Evolutionary conservation across 345 rosid species (phyloP), one percentile per base, ranked within the genome.

Genomic region (Luvunga scandens): DNA sequence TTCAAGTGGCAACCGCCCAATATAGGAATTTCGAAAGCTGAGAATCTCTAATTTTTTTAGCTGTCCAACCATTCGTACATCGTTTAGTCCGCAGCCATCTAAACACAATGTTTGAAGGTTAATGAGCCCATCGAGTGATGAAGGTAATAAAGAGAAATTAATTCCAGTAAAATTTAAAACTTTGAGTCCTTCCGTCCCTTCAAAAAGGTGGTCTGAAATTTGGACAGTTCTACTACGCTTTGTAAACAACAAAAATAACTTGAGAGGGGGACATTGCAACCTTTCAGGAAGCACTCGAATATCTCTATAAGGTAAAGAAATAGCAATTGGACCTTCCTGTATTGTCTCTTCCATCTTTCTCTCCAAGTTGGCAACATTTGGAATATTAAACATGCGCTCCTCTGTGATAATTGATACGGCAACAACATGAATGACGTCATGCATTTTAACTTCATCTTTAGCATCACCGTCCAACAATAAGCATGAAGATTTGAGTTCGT

Each of bases 361-460:
- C 4, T 42, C 4, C 0, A 77, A 9, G n/a, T 10, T 65, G 0
- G 69, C 9, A 45, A 12, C 71, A 8, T 14, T 8, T 42, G 9
- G 13, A 13, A 68, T 18, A 18, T n/a, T 12, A n/a, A 73, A 33
- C 33, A 66, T 28, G 6, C 5, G 69, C 4, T 66, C 10, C 1
- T 60, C 81, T 57, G 3, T 10, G 8, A 78, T 79, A 5, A 83
- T 72, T 24, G 75, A 53, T 2, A 57, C 10, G 10, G 86, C 82
- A 7, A 68, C 77, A 38, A 9, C 19, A 38, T 6, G 75, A 14
- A 81, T 66, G 22, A 81, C 30, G 56, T 85, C 84, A 59, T 86
- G 84, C 81, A 86, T 81, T 36, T 48, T 78, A 31, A 79, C 57
- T 1, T 0, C 4, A 42, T 56, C 60, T 28, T 28, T 25, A 18